Conservation (phyloP, 176 grass and related monocot species). For the Bonia amplexicaulis region DNA sequence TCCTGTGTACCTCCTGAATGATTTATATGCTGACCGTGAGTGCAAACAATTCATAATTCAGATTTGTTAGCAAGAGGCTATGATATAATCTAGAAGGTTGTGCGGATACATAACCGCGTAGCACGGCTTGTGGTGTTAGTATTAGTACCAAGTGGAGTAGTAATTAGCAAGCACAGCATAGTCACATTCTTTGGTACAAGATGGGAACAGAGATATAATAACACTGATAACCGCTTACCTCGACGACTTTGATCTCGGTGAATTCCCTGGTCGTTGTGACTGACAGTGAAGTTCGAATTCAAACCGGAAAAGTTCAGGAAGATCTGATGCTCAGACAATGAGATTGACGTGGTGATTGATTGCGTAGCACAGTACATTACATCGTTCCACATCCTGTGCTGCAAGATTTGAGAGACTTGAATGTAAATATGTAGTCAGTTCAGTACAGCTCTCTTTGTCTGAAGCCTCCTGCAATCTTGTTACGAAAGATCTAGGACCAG, state of each 20-base stretch:
- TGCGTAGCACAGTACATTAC: neutral
- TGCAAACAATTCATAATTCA: neutral
- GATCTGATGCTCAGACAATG: neutral
- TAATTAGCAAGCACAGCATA: constrained; percentile 24
- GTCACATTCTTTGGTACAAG: constrained; percentile 2
- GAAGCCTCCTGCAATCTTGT: neutral
- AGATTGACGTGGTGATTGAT: constrained; percentile 1
- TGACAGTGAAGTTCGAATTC: constrained; percentile 10
- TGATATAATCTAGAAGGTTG: neutral
- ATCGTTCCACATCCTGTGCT: neutral
- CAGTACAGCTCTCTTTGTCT: neutral
- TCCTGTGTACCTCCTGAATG: neutral
- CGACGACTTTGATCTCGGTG: neutral
- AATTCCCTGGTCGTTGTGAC: neutral
- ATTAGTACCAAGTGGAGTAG: neutral
- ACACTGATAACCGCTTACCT: neutral
- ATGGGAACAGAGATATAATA: constrained; percentile 2
- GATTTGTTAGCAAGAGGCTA: neutral
- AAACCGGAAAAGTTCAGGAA: neutral
- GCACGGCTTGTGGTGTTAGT: neutral
- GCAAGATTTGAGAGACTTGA: neutral
- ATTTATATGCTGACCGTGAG: neutral
- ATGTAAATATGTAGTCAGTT: neutral
- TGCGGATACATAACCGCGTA: neutral
- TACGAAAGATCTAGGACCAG: neutral